Evolutionary conservation across 495 filamentous ascomycete species (phyloP), one percentile per base, ranked within the genome.

Genomic region (Penicillium psychrofluorescens): DNA sequence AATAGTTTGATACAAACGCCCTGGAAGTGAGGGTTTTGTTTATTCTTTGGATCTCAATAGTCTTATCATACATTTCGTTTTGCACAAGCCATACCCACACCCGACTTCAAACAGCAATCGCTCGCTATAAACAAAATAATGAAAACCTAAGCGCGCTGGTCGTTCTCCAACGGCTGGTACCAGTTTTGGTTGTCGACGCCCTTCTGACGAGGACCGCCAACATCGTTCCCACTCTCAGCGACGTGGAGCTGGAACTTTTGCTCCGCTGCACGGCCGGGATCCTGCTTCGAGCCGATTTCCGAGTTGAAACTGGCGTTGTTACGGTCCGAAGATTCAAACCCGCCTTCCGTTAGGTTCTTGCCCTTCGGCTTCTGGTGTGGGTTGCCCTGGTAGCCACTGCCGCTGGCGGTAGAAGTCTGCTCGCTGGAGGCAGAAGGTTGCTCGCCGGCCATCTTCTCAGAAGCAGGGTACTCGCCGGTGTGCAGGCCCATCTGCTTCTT

Each of bases 241-340:
- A 58, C 55, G 12, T 37, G 46, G 33, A 54, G 62, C 64, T 75
- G 55, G 48, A 79, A 72, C 41, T 72, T 66, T 16, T 61, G 44
- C 62, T 73, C 68, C 11, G 78, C 79, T 12, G 60, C 45, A 16
- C 80, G 61, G n/a, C 77, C 78, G 14, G 83, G 81, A 63, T 85
- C 83, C 45, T 83, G 68, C 44, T 76, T 54, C 7, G 61, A 62
- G 5, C 81, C 82, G 54, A 85, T 78, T 3, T 83, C 77, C 14
- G 66, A 55, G 38, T 55, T 76, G 56, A 79, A 84, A 54, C 77
- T 82, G 11, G 73, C 76, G 44, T 83, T 84, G 13, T 75, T 69
- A 12, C 41, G 59, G 15, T 67, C 57, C 15, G 64, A 48, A 22
- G 59, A 53, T n/a, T 72, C 61, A 55, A 79, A 75, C 0, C 70